phyloP scores from a whole-genome alignment of 116 monocot species.

The Papilionanthe hybrid region DNA sequence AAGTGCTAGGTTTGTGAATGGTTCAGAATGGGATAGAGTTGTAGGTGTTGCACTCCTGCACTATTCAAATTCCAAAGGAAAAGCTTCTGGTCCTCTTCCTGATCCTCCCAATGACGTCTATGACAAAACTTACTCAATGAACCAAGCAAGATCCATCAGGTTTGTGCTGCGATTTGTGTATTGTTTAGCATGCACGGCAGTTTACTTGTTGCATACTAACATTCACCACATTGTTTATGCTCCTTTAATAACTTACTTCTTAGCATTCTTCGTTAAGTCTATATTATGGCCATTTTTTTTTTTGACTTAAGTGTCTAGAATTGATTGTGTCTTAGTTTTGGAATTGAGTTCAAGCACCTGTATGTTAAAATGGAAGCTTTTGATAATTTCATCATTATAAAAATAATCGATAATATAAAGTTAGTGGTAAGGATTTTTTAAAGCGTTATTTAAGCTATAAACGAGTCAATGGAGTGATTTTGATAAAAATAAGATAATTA shows the following conservation, averaged over 20 bases:
- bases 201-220: neutral
- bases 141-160: slow-evolving; percentile 86
- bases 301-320: neutral
- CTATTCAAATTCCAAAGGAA: slow-evolving; percentile 87
- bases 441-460: neutral
- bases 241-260: neutral
- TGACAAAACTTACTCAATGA: slow-evolving; percentile 82
- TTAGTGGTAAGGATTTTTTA: slow-evolving; percentile 58
- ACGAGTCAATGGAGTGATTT: neutral
- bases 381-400: slow-evolving; percentile 23
- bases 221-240: neutral
- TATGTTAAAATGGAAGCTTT: neutral
- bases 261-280: too few relatives aligned
- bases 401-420: slow-evolving; percentile 52
- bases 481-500: neutral
- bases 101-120: slow-evolving; percentile 70
- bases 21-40: slow-evolving; percentile 62
- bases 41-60: slow-evolving; percentile 74
- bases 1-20: slow-evolving; percentile 77
- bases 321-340: neutral
- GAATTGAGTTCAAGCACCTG: neutral
- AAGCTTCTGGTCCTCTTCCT: slow-evolving; percentile 69
- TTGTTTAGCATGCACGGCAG: neutral
- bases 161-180: slow-evolving; percentile 21
- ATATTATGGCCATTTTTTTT: neutral